These are phyloP conservation scores for Haplographium delicatum DNA, from an alignment of 495 filamentous ascomycete species.

Conservation along the genomic window DNA sequence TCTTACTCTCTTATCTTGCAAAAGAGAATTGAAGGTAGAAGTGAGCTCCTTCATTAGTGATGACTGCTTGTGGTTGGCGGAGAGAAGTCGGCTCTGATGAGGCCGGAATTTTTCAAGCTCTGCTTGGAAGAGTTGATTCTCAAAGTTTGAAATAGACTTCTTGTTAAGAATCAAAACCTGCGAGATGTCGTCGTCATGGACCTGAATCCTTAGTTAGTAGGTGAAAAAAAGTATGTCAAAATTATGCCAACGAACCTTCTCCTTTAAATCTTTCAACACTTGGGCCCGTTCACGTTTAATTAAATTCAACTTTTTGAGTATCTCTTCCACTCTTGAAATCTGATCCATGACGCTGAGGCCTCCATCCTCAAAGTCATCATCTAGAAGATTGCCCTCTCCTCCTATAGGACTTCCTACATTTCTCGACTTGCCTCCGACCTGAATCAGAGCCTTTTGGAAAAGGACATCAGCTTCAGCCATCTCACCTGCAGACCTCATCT, in stretches of 20 bases:
- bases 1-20: conserved; percentile 91
- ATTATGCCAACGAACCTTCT: conserved; percentile 60
- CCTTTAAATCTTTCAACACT: conserved; percentile 93
- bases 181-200: conserved; percentile 94
- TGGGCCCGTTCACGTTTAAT: conserved; percentile 86
- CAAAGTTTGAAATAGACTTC: conserved; percentile 83
- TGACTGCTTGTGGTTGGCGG: conserved; percentile 90
- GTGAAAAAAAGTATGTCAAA: background rate
- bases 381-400: conserved; percentile 72
- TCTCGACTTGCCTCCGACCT: conserved; percentile 50
- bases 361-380: conserved; percentile 84
- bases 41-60: conserved; percentile 94
- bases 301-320: conserved; percentile 84
- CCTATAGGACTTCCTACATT: conserved; percentile 52
- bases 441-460: conserved; percentile 74
- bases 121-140: conserved; percentile 83
- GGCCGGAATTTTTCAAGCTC: conserved; percentile 96
- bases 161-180: conserved; percentile 96
- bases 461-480: conserved; percentile 83
- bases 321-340: conserved; percentile 82
- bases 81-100: conserved; percentile 83
- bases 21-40: conserved; percentile 74
- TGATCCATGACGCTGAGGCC: conserved; percentile 80
- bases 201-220: conserved; percentile 48
- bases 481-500: conserved; percentile 89